Conservation (phyloP, 345 rosid genomes). For the Melaleuca quinquenervia region DNA sequence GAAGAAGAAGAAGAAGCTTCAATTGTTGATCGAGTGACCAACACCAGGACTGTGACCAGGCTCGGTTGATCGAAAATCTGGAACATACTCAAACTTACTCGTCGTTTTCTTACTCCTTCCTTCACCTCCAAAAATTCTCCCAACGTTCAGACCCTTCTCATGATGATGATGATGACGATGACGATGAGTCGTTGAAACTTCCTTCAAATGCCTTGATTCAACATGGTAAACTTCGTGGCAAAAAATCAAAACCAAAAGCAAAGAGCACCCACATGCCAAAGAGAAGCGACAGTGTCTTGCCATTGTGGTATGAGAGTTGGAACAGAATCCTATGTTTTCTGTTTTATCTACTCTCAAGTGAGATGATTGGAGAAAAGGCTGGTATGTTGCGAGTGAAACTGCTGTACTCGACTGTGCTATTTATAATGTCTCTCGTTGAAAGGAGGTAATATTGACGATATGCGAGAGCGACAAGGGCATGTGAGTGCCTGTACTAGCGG, state of each 20-base stretch:
- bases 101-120: conserved; percentile 35
- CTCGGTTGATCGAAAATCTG: conserved; percentile 23
- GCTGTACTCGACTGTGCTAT: neutral
- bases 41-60: conserved; percentile 41
- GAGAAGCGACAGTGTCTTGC: neutral
- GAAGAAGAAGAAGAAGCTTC: neutral
- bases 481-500: neutral
- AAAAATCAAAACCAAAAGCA: conserved; percentile 13
- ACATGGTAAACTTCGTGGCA: conserved; percentile 8
- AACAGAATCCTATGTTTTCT: neutral
- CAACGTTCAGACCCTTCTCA: neutral
- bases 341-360: neutral
- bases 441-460: neutral
- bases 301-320: neutral
- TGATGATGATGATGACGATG: neutral
- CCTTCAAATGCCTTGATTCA: neutral
- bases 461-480: neutral
- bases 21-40: conserved; percentile 26
- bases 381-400: neutral
- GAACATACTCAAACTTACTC: conserved; percentile 5
- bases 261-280: neutral
- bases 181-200: neutral
- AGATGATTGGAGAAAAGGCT: neutral
- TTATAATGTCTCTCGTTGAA: neutral
- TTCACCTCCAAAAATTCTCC: neutral